Base-by-base conservation (phyloP, 495 filamentous ascomycete species). In the Penicillium daleae region DNA sequence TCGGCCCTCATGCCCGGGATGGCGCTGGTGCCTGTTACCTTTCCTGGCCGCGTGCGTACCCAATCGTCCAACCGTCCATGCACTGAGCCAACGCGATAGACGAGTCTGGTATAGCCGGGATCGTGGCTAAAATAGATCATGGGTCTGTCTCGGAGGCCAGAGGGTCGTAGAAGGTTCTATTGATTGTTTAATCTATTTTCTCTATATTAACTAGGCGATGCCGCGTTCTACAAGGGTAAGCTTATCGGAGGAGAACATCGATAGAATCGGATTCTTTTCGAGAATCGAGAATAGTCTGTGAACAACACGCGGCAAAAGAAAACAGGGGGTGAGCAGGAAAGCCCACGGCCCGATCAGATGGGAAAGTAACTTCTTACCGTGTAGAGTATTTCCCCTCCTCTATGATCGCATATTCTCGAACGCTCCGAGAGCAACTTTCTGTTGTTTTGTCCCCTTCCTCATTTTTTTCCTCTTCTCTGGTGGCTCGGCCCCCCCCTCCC, bases 11-110 rank as follows among this genome's bases (percentile, higher is more conserved):
- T 29, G 55, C 29, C 56, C 56, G 56, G 39, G 39, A 48, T 58
- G 39, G 39, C 39, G 56, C 44, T 56, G 62, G 27, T 66, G 59
- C 50, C 57, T 61, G 53, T 73, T 74, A 44, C 70, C 70, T 60
- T 61, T 72, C 67, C 59, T 52, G 69, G 72, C 66, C 24, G 57
- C 70, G 57, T 74, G 69, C 67, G 48, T 31, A 21, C 35, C 29
- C 31, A 31, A 31, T 31, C 48, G 50, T 52, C n/a, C 31, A 33
- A 32, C 15, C 26, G 51, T 54, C 51, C 51, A 54, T 54, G 51
- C 29, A 24, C 29, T 31, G 51, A 29, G 51, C 17, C 27, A 31
- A 13, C 48, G 26, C 46, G 49, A 29, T 32, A 52, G 58, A 56
- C 55, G 32, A 55, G 35, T 29, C 17, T 32, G 54, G 57, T 55